phyloP scores from a whole-genome alignment of 208 protist species.

The Wallacemonas sp. region DNA sequence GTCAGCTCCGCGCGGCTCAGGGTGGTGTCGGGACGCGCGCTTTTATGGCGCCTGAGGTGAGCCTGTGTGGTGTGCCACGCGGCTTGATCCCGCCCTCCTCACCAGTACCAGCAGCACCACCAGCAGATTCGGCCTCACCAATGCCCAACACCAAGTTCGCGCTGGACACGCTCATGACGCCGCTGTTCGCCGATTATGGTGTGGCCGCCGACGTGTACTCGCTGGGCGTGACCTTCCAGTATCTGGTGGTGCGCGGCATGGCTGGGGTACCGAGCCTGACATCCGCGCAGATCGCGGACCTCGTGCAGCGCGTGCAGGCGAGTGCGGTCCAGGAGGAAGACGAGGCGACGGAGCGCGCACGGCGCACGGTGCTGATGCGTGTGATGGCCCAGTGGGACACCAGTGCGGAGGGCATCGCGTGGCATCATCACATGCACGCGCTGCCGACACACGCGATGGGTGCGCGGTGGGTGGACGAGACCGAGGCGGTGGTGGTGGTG shows the following conservation, averaged over 20 bases:
- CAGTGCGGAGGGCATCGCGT: not conserved
- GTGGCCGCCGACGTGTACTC: constrained; percentile 33
- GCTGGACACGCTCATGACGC: constrained; percentile 4
- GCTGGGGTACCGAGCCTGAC: constrained; percentile 8
- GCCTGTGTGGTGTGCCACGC: not conserved
- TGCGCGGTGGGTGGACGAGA: constrained; percentile 33
- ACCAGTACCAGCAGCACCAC: not conserved
- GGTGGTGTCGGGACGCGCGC: constrained; percentile 25
- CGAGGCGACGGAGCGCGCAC: not conserved
- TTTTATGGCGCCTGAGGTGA: constrained; percentile 39
- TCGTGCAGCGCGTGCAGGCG: not conserved
- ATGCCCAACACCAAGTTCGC: no score
- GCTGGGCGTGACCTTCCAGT: constrained; percentile 40
- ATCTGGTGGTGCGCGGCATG: constrained; percentile 17
- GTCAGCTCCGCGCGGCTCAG: constrained; percentile 6
- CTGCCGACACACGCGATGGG: constrained; percentile 20
- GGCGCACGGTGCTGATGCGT: not conserved
- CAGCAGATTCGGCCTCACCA: no score
- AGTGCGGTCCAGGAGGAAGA: not conserved
- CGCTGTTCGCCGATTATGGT: constrained; percentile 18
- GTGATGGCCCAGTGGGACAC: not conserved
- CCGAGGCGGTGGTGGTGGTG: not conserved
- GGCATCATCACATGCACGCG: not conserved
- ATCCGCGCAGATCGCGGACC: not conserved
- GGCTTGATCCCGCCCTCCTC: not conserved